Evolutionary conservation across 257 asterid species (phyloP), one percentile per base, ranked within the genome.

Genomic region (Gardenia jasminoides): DNA sequence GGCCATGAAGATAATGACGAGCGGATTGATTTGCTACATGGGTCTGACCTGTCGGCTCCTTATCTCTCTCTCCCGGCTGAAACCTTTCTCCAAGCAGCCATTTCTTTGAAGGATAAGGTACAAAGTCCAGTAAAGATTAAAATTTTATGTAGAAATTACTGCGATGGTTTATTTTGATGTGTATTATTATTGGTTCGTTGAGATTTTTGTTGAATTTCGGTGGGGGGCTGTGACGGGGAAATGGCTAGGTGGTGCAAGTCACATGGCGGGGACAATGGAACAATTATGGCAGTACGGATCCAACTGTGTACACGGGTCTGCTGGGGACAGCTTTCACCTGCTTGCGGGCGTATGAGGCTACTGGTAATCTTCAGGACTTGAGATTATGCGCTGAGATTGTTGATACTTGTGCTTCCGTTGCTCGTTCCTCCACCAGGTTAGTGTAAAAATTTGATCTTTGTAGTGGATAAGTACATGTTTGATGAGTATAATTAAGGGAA

Each of bases 291-390:
- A 80, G 77, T 33, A 76, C 84, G 70, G 97, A 92, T 81, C 90
- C 91, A 30, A 88, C 88, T 5, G 88, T 88, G 70, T 91, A 84
- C 72, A 83, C 95, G 72, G 96, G 97, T 10, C 73, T 92, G 85
- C 77, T 92, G 74, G 97, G 97, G 72, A 91, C 95, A 41, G 93
- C 97, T 64, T 87, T 89, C 86, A 82, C 87, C 74, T 92, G 96
- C 78, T 77, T 92, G 83, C 84, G 93, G 76, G 88, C 93, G 33
- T 91, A 88, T 61, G 88, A 87, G 86, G 88, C 91, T 78, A 90
- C 96, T 80, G 92, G 91, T 31, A 83, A 78, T 83, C 88, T 28
- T 85, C 81, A 59, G 48, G 96, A 92, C 82, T 80, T 92, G 89
- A 78, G 68, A 17, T 56, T 91, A 81, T 89, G 96, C 82, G 73